Evolutionary conservation across 768 basidiomycete genomes (phyloP).

Genomic region (Thelephora aurantiotincta): DNA sequence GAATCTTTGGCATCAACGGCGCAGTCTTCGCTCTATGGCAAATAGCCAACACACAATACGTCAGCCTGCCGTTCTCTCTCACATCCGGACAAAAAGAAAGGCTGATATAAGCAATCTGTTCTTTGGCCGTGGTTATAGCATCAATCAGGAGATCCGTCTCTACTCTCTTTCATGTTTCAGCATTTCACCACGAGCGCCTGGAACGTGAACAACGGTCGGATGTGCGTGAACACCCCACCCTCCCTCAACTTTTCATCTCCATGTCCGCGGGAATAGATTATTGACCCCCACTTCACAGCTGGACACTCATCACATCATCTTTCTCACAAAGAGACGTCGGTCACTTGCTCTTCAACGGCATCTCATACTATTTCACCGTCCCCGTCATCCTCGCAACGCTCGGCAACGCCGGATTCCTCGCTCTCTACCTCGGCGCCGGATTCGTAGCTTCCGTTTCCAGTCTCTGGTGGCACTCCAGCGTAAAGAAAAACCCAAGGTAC

Average conservation of each 20-base stretch:
- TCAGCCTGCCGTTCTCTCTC: slow-evolving; percentile 6
- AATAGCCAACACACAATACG: slow-evolving; percentile 13
- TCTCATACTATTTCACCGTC: slow-evolving; percentile 69
- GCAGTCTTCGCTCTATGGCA: slow-evolving; percentile 49
- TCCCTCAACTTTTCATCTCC: not conserved
- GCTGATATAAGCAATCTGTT: not conserved
- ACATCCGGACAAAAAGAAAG: too few species aligned
- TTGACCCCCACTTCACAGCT: slow-evolving; percentile 27
- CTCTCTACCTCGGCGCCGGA: slow-evolving; percentile 63
- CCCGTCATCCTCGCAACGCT: slow-evolving; percentile 45
- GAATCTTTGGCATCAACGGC: slow-evolving; percentile 51
- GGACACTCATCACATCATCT: slow-evolving; percentile 55
- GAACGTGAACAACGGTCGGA: slow-evolving; percentile 49
- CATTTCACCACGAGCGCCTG: slow-evolving; percentile 51
- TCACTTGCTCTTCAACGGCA: slow-evolving; percentile 66
- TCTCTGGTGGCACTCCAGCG: slow-evolving; percentile 31
- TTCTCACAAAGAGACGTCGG: slow-evolving; percentile 54
- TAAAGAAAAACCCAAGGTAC: slow-evolving; percentile 15
- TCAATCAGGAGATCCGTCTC: slow-evolving; percentile 20
- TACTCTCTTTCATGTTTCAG: slow-evolving; percentile 34
- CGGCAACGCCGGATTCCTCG: slow-evolving; percentile 51
- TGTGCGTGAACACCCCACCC: slow-evolving; percentile 28
- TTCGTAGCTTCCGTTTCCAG: slow-evolving; percentile 37
- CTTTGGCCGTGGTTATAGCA: slow-evolving; percentile 1
- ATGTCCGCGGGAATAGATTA: too few species aligned